Evolutionary conservation across 106 monocot species (phyloP).

Genomic region (Acorus calamus): DNA sequence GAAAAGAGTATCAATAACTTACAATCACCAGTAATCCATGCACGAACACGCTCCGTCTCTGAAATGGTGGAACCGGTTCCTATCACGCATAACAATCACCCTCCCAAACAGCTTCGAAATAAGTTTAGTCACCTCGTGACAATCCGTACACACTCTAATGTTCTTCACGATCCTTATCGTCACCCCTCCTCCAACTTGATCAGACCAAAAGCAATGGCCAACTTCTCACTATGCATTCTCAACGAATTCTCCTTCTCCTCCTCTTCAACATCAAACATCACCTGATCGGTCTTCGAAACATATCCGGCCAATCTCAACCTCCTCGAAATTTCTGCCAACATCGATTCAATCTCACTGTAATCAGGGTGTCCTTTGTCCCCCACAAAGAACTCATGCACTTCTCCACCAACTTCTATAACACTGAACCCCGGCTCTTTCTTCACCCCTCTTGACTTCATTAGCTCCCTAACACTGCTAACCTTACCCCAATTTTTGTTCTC

Average conservation of each 20-base stretch:
- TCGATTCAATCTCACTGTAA: conserved; percentile 14
- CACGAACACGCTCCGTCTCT: conserved; percentile 11
- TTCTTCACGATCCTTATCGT: conserved; percentile 19
- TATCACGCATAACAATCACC: conserved; percentile 20
- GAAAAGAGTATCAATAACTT: too few species aligned
- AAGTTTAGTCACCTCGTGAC: conserved; percentile 15
- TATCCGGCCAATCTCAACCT: conserved; percentile 14
- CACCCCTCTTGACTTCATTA: conserved; percentile 62
- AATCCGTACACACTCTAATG: conserved; percentile 16
- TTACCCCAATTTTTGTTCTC: conserved; percentile 52
- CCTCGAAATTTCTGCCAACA: conserved; percentile 12
- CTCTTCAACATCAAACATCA: conserved; percentile 21
- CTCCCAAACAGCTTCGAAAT: conserved; percentile 14
- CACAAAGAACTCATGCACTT: conserved; percentile 50
- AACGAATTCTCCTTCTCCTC: conserved; percentile 24
- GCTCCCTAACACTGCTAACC: conserved; percentile 37
- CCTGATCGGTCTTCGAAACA: conserved; percentile 4
- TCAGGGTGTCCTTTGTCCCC: conserved; percentile 7
- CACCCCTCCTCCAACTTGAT: conserved; percentile 4
- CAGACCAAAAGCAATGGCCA: conserved; percentile 24
- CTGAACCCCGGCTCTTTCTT: conserved; percentile 73
- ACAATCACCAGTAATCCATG: conserved; percentile 23
- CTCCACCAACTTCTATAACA: conserved; percentile 50
- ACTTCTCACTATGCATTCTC: conserved; percentile 18
- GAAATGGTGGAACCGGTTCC: conserved; percentile 26